Base-by-base conservation (phyloP, 345 rosid genomes). In the Crucihimalaya himalaica region DNA sequence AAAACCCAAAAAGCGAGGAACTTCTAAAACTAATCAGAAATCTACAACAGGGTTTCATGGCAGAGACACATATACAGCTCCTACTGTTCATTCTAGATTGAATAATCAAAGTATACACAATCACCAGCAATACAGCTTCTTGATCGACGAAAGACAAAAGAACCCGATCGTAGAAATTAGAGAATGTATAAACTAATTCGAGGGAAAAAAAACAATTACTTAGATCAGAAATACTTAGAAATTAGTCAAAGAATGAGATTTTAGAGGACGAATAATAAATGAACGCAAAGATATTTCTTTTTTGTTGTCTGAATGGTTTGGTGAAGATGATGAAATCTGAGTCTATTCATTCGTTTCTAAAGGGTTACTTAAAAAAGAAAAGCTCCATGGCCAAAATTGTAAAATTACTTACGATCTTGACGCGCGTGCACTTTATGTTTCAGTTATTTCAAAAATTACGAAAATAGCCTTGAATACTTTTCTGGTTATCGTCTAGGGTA, bases 31-130 rank as follows among this genome's bases (percentile, higher is more conserved):
- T 76, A 81, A 89, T 78, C 29, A 87, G 66, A 72, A 87, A 81
- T 83, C 84, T 86, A 82, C 97, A 83, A 74, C 86, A 87, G 66
- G 98, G 98, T 81, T 83, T 94, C 88, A 89, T 80, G 6, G 85
- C 78, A 15, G 89, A 84, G 71, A 89, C 83, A 50, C 87, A 84
- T 65, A 93, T 79, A 78, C 87, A 88, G 57, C 84, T 78, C 32
- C 77, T 43, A 63, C 81, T 74, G 64, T 73, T 94, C 96, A 48
- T 74, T 47, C 34, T 71, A 7, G 6, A 40, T 5, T 32, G 69
- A 13, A 62, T 19, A 70, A 63, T 13, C 23, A 60, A 61, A 51
- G 63, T 61, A 61, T 60, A 59, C 68, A 48, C 62, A 63, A 31
- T 13, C 12, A 51, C 53, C 21, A 31, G 14, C 18, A 32, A 45